Base-by-base conservation (phyloP, 2,329 filamentous ascomycete genomes). In the Zymoseptoria tritici region DNA sequence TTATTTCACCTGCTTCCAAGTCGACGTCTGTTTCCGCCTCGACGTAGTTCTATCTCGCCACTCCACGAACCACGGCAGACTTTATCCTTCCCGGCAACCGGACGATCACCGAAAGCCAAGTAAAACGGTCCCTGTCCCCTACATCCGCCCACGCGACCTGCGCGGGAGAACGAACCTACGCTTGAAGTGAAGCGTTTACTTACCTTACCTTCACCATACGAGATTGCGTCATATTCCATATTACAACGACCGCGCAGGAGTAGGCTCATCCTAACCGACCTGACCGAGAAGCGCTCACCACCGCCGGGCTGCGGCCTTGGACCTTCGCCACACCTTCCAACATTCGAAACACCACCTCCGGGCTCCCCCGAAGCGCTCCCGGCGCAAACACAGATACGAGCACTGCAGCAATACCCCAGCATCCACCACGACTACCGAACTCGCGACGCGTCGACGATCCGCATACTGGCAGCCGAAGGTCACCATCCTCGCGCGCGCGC, bases 191-290 rank as follows among this genome's bases (percentile, higher is more conserved):
- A 46, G 36, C 16, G 36, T 16, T 3, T 46, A 42, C 36, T n/a
- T 42, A 46, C 36, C 36, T n/a, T n/a, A n/a, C 54, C 26, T 16
- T 24, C 31, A 20, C 29, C 20, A 29, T 9, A 21, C 52, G 9
- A 20, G n/a, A n/a, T 19, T 54, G 29, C 54, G 54, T 55, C 54
- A 55, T 55, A 55, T 55, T 46, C 29, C 19, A 42, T 55, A 42
- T 55, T 31, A 42, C 54, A 5, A 11, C 9, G 16, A 46, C 36
- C 36, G 36, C 36, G 13, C 11, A 46, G 36, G 36, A 46, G 16
- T 22, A 46, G 36, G 36, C 11, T 4, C 16, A 46, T 46, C 36
- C 36, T 46, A n/a, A 2, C 3, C 36, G 7, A 11, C 36, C 16
- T 46, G 36, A 46, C 16, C 36, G 36, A 46, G 13, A n/a, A 16